Base-by-base conservation (phyloP, 306 rosid genomes). In the Corylus heterophylla region DNA sequence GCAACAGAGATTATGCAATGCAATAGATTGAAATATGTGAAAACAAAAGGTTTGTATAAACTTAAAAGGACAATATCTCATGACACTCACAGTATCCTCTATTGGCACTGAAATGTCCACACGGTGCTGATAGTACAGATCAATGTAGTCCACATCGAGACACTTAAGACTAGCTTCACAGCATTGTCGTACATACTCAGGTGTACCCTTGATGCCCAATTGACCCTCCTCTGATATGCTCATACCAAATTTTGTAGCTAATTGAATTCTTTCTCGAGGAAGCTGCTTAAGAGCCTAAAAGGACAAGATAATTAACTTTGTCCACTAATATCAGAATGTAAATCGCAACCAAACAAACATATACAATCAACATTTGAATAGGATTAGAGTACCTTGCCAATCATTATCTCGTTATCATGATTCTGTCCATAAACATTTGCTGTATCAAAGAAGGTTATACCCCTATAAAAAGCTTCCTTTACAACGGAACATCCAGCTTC, bases 241-340 rank as follows among this genome's bases (percentile, higher is more conserved):
- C 35, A 87, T 4, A 62, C 97, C 97, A 81, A 90, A 93, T 62
- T 91, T 93, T 54, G 97, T 88, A 45, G 97, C 93, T 85, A 91
- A 64, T 61, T 91, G 93, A 49, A 93, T 79, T 82, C 76, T 85
- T 55, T 90, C 95, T 69, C 90, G 69, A 27, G 97, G 89, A 54
- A 93, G 92, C 63, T 84, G 84, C 79, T 93, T 91, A 31, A 93
- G 74, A 81, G 90, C 96, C 96, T 90, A 78, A 78, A 47, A 80
- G 81, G 71, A 78, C 72, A 39, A 70, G 2, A 29, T 80, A 75
- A 13, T 25, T 25, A 35, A 44, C 12, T 31, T 42, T 27, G 54
- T 6, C 37, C 58, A 25, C 14, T 9, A 52, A 49, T 14, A 29
- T 59, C 29, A 25, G 1, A 11, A 59, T 8, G 29, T 22, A 25